Conservation (phyloP, 768 basidiomycete species). For the Mycena vulgaris region DNA sequence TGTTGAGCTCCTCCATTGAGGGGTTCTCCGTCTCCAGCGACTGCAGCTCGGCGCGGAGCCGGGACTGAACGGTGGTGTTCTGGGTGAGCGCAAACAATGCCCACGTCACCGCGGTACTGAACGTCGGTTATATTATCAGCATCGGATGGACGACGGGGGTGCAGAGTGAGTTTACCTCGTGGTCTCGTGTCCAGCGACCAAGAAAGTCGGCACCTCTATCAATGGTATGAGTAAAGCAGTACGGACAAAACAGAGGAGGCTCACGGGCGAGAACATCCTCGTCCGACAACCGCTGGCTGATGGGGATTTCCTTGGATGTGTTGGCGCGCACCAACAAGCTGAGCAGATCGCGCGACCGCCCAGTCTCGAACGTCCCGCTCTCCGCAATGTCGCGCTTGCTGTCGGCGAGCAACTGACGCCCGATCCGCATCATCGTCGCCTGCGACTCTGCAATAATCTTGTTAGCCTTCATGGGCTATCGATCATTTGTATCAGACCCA, state of each 20-base stretch:
- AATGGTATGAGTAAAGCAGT: too few relatives aligned
- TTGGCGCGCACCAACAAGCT: conserved; percentile 75
- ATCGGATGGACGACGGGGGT: too few relatives aligned
- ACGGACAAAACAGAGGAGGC: conserved; percentile 34
- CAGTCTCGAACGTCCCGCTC: conserved; percentile 46
- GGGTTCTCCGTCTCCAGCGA: conserved; percentile 68
- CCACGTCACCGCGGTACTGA: conserved; percentile 68
- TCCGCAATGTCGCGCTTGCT: conserved; percentile 60
- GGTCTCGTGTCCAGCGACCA: conserved; percentile 73
- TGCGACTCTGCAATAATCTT: conserved; percentile 39
- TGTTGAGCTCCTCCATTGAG: conserved; percentile 77
- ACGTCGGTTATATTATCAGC: too few relatives aligned
- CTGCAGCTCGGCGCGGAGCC: conserved; percentile 72
- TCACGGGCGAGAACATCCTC: conserved; percentile 71
- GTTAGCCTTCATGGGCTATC: conserved; percentile 50
- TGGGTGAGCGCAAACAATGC: conserved; percentile 69
- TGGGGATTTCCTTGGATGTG: conserved; percentile 70
- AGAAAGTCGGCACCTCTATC: conserved; percentile 72
- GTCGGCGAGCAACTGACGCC: conserved; percentile 60
- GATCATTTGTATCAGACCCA: not conserved
- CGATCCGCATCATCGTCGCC: conserved; percentile 65
- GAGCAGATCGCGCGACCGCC: conserved; percentile 66
- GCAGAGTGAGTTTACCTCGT: conserved; percentile 55
- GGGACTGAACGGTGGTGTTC: conserved; percentile 63
- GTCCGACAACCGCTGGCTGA: conserved; percentile 69